phyloP scores from a whole-genome alignment of 148 eudicot species.

The Rheum nobile region DNA sequence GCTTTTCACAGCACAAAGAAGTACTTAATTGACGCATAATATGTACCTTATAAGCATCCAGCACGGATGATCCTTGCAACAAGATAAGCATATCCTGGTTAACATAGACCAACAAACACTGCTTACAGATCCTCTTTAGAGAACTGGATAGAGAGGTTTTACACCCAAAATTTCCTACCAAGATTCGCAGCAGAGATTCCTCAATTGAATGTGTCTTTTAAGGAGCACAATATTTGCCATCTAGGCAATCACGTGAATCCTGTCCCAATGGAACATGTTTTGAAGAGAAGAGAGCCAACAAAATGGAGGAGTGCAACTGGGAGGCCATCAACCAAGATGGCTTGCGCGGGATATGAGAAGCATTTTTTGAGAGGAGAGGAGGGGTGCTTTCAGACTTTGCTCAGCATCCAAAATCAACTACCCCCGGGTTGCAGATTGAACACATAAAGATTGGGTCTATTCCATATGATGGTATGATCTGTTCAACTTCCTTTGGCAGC shows the following conservation, averaged over 20 bases:
- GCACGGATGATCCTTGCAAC: no score
- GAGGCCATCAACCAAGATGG: not conserved
- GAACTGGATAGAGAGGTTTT: not conserved
- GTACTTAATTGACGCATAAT: no score
- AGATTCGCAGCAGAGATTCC: not conserved
- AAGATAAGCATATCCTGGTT: no score
- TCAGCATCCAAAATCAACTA: not conserved
- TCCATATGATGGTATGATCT: not conserved
- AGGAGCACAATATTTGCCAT: no score
- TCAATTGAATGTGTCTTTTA: not conserved
- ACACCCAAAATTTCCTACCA: not conserved
- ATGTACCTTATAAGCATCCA: no score
- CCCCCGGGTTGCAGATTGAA: not conserved
- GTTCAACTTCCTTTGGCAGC: slow-evolving; percentile 26
- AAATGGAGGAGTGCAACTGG: no score
- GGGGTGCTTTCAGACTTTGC: not conserved
- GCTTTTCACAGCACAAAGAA: no score
- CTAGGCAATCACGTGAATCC: no score
- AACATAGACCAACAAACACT: not conserved
- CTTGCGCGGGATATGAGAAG: not conserved
- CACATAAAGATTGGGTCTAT: not conserved
- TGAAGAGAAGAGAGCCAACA: no score
- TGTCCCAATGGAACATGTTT: no score
- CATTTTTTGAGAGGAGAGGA: no score
- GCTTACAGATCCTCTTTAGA: not conserved